These are phyloP conservation scores for Pleurozium schreberi DNA, from an alignment of 225 moss, liverwort and hornwort species.

Conservation along the genomic window DNA sequence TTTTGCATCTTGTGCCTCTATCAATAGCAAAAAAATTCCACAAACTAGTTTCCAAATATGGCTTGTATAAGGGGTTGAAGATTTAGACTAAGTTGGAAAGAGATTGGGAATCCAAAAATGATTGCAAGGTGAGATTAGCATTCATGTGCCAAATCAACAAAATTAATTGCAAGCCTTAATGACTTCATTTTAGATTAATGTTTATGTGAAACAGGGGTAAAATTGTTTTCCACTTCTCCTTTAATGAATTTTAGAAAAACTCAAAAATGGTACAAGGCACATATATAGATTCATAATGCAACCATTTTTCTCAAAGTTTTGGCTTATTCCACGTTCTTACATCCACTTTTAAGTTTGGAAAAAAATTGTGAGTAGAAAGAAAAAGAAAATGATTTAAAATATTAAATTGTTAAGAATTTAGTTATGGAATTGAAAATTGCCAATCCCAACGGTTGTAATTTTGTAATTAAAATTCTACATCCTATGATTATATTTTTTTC, in stretches of 20 bases:
- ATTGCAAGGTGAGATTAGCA: background rate
- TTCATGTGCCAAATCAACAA: background rate
- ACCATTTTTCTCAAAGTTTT: too few species aligned
- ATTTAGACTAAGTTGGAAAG: background rate
- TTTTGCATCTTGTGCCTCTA: background rate
- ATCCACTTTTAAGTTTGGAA: background rate
- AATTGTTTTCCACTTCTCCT: fast-evolving
- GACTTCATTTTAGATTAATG: background rate
- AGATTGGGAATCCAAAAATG: background rate
- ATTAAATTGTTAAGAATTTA: too few species aligned
- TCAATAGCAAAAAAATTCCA: background rate
- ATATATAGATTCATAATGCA: background rate
- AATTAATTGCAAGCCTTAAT: background rate
- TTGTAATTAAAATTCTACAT: too few species aligned
- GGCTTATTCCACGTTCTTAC: too few species aligned
- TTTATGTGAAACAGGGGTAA: background rate
- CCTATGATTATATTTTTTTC: too few species aligned
- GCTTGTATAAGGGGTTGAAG: background rate
- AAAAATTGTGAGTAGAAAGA: too few species aligned
- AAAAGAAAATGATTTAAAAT: too few species aligned
- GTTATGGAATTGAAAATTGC: too few species aligned
- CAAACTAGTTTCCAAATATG: background rate
- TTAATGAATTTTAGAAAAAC: too few species aligned
- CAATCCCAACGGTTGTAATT: too few species aligned
- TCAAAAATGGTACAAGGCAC: background rate